A percentile compares a stretch with the other conserved stretches of the same genome.
Conservation (phyloP, 2,329 filamentous ascomycete species). For the Paecilomyces fulvus region DNA sequence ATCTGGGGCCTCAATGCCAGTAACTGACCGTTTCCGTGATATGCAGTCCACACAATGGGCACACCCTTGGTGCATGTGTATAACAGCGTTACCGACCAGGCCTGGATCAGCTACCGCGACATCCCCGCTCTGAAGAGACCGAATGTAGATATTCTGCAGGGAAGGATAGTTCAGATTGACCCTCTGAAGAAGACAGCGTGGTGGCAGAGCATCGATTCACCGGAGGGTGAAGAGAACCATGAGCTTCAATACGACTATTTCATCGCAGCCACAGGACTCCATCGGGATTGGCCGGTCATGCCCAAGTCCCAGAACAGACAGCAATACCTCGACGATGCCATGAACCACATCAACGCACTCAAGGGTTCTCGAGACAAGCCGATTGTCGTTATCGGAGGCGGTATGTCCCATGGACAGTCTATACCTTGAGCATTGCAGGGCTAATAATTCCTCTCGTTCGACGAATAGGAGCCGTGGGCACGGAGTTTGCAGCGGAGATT, state of each 20-base stretch:
- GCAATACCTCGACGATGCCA: slow-evolving; percentile 55
- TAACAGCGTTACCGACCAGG: slow-evolving; percentile 53
- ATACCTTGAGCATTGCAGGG: not conserved
- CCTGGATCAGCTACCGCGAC: slow-evolving; percentile 62
- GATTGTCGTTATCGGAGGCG: slow-evolving; percentile 64
- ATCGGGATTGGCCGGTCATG: slow-evolving; percentile 63
- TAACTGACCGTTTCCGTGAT: not conserved
- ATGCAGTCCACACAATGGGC: slow-evolving; percentile 57
- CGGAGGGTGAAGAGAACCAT: slow-evolving; percentile 4
- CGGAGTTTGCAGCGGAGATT: slow-evolving; percentile 74
- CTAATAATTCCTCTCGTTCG: slow-evolving; percentile 1
- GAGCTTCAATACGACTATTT: slow-evolving; percentile 60
- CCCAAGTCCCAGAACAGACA: slow-evolving; percentile 57
- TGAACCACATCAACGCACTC: slow-evolving; percentile 50
- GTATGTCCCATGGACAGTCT: slow-evolving; percentile 5
- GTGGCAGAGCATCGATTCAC: not conserved
- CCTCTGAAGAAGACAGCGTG: slow-evolving; percentile 2
- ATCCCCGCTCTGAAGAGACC: slow-evolving; percentile 57
- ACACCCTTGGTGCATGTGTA: slow-evolving; percentile 63
- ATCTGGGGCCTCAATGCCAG: not conserved
- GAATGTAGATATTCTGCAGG: slow-evolving; percentile 57
- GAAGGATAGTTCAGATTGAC: slow-evolving; percentile 55
- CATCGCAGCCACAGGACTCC: slow-evolving; percentile 62
- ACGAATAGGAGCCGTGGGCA: slow-evolving; percentile 60
- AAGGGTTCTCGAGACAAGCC: slow-evolving; percentile 49